Conservation (phyloP, 768 basidiomycete species). For the Russula sp. region DNA sequence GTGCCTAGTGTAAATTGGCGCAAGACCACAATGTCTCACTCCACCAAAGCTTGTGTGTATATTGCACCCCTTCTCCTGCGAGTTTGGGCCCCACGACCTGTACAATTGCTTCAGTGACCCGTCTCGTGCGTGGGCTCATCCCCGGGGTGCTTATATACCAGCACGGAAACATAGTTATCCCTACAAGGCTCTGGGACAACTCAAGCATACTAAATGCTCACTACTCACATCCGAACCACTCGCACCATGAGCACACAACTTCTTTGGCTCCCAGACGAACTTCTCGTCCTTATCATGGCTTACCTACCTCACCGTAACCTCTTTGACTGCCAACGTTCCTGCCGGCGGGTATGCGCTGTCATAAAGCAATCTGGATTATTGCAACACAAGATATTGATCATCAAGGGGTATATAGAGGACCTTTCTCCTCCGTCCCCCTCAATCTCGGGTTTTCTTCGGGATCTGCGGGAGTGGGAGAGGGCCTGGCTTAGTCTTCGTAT, state of each 20-base stretch:
- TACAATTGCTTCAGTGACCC: not conserved
- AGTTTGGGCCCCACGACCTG: not conserved
- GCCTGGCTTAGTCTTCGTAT: not conserved
- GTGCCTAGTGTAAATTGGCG: too few species aligned
- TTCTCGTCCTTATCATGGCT: conserved; percentile 1
- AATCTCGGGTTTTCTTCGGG: not conserved
- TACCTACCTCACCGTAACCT: not conserved
- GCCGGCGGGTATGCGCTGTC: not conserved
- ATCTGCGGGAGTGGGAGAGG: conserved; percentile 1
- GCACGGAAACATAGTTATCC: not conserved
- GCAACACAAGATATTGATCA: not conserved
- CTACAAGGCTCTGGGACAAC: not conserved
- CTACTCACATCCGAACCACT: not conserved
- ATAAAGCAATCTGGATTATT: conserved; percentile 1
- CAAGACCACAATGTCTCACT: too few species aligned
- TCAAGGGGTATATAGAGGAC: not conserved
- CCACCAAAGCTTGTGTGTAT: too few species aligned
- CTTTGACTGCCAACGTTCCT: conserved; percentile 2
- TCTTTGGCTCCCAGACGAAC: conserved; percentile 6
- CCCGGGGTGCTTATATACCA: not conserved
- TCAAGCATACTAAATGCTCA: not conserved
- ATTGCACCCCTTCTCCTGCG: too few species aligned
- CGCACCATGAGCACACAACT: not conserved
- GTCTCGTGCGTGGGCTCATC: not conserved
- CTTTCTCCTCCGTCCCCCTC: not conserved